A percentile compares a stretch with the other conserved stretches of the same genome.
Conservation (phyloP, 495 filamentous ascomycete species). For the Amniculicola lignicola region DNA sequence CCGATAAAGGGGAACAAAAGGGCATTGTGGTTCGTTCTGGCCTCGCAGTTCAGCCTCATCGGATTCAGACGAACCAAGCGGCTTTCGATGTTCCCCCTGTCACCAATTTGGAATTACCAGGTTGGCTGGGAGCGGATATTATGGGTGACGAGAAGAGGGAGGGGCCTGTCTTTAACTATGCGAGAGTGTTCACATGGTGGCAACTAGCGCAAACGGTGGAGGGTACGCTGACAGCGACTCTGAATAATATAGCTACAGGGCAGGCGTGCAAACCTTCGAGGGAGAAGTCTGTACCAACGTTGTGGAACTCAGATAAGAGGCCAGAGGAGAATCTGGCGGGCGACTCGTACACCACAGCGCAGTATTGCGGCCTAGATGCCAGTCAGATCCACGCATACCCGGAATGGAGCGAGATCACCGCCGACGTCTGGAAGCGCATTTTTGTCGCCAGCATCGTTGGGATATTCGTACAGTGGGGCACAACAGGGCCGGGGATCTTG, state of each 20-base stretch:
- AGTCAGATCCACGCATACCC: conserved; percentile 27
- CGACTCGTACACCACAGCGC: conserved; percentile 22
- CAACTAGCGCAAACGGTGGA: conserved; percentile 29
- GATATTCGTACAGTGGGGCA: conserved; percentile 32
- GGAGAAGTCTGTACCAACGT: background rate
- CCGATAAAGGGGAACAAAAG: conserved; percentile 12
- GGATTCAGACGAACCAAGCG: conserved; percentile 21
- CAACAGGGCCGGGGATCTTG: conserved; percentile 23
- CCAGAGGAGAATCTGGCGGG: conserved; percentile 24
- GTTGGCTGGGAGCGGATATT: conserved; percentile 29
- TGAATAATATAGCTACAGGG: conserved; percentile 22
- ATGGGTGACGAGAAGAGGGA: conserved; percentile 26
- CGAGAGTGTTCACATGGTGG: conserved; percentile 34
- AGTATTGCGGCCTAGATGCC: conserved; percentile 28
- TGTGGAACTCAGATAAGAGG: conserved; percentile 12
- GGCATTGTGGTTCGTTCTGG: conserved; percentile 20
- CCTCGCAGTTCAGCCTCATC: conserved; percentile 23
- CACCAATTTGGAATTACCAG: conserved; percentile 13
- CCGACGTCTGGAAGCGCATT: conserved; percentile 30
- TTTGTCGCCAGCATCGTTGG: conserved; percentile 17
- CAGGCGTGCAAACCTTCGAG: conserved; percentile 11
- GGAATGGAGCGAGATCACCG: conserved; percentile 21
- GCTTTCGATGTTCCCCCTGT: conserved; percentile 26
- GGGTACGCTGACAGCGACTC: conserved; percentile 10
- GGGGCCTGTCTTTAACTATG: conserved; percentile 33